Percentiles rank a stretch among this genome's conserved stretches.
These are phyloP conservation scores for Candida maris DNA, from an alignment of 805 yeast species.

Conservation along the genomic window DNA sequence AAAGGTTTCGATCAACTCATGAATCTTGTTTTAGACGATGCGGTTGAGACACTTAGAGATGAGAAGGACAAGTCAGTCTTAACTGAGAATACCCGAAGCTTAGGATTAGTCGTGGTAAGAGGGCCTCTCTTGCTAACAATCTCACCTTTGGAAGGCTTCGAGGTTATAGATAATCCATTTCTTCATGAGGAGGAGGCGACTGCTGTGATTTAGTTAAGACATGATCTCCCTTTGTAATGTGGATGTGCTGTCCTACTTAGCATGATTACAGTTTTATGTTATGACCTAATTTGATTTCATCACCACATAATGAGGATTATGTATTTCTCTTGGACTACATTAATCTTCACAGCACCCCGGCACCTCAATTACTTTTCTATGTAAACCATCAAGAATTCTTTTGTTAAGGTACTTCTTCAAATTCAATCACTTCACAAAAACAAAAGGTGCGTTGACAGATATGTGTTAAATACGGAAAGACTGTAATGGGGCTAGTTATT, in stretches of 20 bases:
- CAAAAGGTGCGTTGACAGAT: too few relatives aligned
- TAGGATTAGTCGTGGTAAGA: constrained; percentile 81
- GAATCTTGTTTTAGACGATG: constrained; percentile 74
- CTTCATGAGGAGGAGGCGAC: constrained; percentile 14
- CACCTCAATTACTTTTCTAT: too few relatives aligned
- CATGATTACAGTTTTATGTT: too few relatives aligned
- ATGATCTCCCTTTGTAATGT: not conserved
- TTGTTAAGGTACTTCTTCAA: too few relatives aligned
- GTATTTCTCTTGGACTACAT: too few relatives aligned
- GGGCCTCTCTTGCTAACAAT: constrained; percentile 75
- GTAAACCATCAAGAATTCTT: too few relatives aligned
- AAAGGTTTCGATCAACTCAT: constrained; percentile 82
- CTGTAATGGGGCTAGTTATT: not conserved
- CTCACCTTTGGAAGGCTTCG: constrained; percentile 72
- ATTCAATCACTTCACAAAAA: too few relatives aligned
- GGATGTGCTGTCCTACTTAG: too few relatives aligned
- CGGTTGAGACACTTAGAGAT: constrained; percentile 61
- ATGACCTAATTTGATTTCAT: too few relatives aligned
- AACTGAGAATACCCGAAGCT: constrained; percentile 56
- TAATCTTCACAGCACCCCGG: too few relatives aligned
- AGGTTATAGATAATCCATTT: constrained; percentile 69
- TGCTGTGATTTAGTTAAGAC: not conserved
- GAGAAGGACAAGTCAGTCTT: constrained; percentile 54
- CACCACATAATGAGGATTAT: too few relatives aligned
- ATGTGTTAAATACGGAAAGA: too few relatives aligned